phyloP scores from a whole-genome alignment of 1,139 yeast species.

The Yamadazyma blattariae region DNA sequence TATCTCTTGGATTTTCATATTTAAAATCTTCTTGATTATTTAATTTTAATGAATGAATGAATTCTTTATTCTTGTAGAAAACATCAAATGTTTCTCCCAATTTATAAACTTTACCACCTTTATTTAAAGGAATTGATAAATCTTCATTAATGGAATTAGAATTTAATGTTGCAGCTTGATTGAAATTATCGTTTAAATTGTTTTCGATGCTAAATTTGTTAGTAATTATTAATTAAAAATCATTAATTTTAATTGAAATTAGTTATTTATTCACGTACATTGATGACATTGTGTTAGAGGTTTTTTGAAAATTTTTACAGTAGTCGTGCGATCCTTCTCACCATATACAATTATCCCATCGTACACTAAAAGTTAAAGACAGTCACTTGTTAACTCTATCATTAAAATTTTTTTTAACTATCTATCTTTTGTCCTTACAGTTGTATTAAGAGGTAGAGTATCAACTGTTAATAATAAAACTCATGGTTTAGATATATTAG shows the following conservation, averaged over 20 bases:
- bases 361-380: too few relatives aligned
- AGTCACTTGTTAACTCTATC: too few relatives aligned
- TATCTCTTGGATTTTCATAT: conserved; percentile 1
- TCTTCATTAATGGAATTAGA: not conserved
- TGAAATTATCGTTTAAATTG: conserved; percentile 1
- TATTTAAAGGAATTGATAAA: conserved; percentile 34
- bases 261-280: not conserved
- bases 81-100: conserved; percentile 54
- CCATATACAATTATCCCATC: too few relatives aligned
- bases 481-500: too few relatives aligned
- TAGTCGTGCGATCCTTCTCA: conserved; percentile 2
- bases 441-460: too few relatives aligned
- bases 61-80: conserved; percentile 44
- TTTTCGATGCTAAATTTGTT: conserved; percentile 6
- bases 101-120: conserved; percentile 40
- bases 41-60: not conserved
- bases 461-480: too few relatives aligned
- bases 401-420: too few relatives aligned
- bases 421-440: too few relatives aligned
- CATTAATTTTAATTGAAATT: too few relatives aligned
- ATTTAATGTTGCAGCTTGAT: too few relatives aligned
- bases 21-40: conserved; percentile 1
- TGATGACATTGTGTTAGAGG: conserved; percentile 1
- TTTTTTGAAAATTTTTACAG: conserved; percentile 3
- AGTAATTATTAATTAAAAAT: conserved; percentile 1